These are phyloP conservation scores for Boletus barrowsii DNA, from an alignment of 768 basidiomycete species.

Conservation along the genomic window DNA sequence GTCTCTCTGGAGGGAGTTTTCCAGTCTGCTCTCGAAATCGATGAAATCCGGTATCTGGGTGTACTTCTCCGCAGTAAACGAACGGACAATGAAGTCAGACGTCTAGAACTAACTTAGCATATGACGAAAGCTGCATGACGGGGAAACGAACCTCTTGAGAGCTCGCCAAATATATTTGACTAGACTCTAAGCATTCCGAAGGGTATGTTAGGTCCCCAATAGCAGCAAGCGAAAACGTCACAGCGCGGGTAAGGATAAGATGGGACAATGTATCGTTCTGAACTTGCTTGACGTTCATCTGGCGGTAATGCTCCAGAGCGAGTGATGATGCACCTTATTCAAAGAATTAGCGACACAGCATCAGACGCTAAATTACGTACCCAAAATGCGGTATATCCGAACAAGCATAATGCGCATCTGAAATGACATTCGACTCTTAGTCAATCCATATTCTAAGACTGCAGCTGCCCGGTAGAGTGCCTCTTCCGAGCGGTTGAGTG, in stretches of 20 bases:
- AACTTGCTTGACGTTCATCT: conserved; percentile 76
- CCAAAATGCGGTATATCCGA: conserved; percentile 78
- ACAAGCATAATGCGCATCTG: conserved; percentile 73
- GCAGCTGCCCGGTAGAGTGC: conserved; percentile 63
- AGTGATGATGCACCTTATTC: conserved; percentile 63
- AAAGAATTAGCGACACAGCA: not conserved
- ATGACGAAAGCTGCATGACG: not conserved
- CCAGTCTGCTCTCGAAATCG: conserved; percentile 72
- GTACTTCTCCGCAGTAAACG: conserved; percentile 79
- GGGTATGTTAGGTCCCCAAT: conserved; percentile 73
- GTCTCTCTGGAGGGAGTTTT: conserved; percentile 83
- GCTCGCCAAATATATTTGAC: conserved; percentile 77
- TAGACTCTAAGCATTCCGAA: conserved; percentile 74
- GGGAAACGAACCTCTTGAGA: conserved; percentile 63
- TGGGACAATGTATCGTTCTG: conserved; percentile 90
- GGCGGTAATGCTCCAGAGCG: conserved; percentile 76
- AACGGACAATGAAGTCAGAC: conserved; percentile 75
- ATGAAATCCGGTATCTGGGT: conserved; percentile 90
- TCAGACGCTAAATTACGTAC: conserved; percentile 36
- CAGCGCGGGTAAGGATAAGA: conserved; percentile 70
- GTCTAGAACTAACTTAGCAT: conserved; percentile 45
- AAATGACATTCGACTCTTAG: conserved; percentile 76
- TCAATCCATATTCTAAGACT: conserved; percentile 69
- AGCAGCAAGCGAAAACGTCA: conserved; percentile 75
- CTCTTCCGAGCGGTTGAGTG: conserved; percentile 47